A percentile compares a stretch with the other conserved stretches of the same genome.
Conservation (phyloP, 768 basidiomycete species). For the Naganishia antarctica region DNA sequence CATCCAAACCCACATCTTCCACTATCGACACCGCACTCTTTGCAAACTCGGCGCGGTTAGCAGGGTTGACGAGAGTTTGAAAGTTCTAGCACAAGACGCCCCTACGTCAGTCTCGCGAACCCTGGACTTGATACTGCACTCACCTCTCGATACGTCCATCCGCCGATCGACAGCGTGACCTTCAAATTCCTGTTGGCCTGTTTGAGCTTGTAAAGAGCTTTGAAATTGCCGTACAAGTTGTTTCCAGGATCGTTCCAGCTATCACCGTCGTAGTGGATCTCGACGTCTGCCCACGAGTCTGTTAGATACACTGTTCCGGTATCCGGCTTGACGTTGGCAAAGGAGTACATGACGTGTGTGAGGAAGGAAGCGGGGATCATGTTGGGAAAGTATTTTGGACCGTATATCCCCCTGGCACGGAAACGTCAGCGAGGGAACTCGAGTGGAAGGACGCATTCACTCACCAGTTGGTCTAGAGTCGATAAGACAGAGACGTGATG, state of each 20-base stretch:
- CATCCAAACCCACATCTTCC: slow-evolving; percentile 88
- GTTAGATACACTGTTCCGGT: slow-evolving; percentile 82
- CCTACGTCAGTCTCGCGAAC: neutral
- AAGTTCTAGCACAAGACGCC: neutral
- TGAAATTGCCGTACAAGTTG: slow-evolving; percentile 93
- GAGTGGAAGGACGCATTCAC: neutral
- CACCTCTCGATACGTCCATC: slow-evolving; percentile 56
- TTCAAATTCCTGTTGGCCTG: slow-evolving; percentile 55
- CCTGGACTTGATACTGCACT: neutral
- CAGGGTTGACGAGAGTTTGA: slow-evolving; percentile 14
- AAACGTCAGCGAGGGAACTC: neutral
- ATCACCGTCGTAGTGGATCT: slow-evolving; percentile 89
- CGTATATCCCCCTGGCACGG: slow-evolving; percentile 76
- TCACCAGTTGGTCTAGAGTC: neutral
- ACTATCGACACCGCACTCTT: slow-evolving; percentile 68
- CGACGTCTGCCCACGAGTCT: slow-evolving; percentile 90
- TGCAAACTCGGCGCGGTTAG: slow-evolving; percentile 67
- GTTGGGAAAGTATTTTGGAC: slow-evolving; percentile 80
- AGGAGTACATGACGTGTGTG: slow-evolving; percentile 89
- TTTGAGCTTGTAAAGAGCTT: slow-evolving; percentile 86
- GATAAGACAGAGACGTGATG: neutral
- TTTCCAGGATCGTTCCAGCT: slow-evolving; percentile 86
- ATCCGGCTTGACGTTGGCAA: slow-evolving; percentile 78
- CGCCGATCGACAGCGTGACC: slow-evolving; percentile 80
- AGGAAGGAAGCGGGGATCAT: slow-evolving; percentile 75